Base-by-base conservation (phyloP, 2,329 filamentous ascomycete genomes). In the Dryadomyces sulphureus region DNA sequence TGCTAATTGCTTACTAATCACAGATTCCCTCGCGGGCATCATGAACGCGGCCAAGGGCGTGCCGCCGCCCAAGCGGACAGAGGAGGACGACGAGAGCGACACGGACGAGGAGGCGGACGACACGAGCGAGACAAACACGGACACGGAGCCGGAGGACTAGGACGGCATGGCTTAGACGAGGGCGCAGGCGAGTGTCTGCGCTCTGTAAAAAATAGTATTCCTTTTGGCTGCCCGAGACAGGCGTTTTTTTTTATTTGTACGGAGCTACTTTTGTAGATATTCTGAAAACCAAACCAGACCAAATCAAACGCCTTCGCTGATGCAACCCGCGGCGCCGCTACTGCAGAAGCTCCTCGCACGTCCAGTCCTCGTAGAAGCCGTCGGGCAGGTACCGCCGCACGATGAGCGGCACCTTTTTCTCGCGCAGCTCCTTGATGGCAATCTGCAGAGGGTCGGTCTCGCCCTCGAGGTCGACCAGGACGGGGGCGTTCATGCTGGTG, bases 331-430 rank as follows among this genome's bases (percentile, higher is more conserved):
- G 17, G 4, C 9, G 2, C 17, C 32, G 9, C 35, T 51, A 78
- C 62, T 77, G 74, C 46, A 94, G 74, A 53, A 96, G 72, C 66
- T 98, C 92, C 67, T 96, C 92, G 66, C 89, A 95, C 32, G 89
- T 94, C 92, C 92, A 98, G 64, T 98, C 92, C 73, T 98, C 92
- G 65, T 96, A 96, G 69, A 78, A 94, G 69, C 92, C 92, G 67
- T 98, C 92, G 20, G 92, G 92, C 61, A 98, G 75, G 67, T 96
- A 98, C 60, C 92, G 79, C 62, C 92, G 79, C 53, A 98, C 85
- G 48, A 98, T 92, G 50, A 98, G 67, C 21, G 92, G 92, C 46
- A 98, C 94, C 75, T 98, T 98, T 77, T 96, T 96, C 70, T 96
- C 89, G 53, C 86, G 79, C 62, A 98, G 71, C 67, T 98, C 92